These are phyloP conservation scores for Teratosphaeria gauchensis DNA, from an alignment of 2,329 filamentous ascomycete genomes.

Conservation along the genomic window DNA sequence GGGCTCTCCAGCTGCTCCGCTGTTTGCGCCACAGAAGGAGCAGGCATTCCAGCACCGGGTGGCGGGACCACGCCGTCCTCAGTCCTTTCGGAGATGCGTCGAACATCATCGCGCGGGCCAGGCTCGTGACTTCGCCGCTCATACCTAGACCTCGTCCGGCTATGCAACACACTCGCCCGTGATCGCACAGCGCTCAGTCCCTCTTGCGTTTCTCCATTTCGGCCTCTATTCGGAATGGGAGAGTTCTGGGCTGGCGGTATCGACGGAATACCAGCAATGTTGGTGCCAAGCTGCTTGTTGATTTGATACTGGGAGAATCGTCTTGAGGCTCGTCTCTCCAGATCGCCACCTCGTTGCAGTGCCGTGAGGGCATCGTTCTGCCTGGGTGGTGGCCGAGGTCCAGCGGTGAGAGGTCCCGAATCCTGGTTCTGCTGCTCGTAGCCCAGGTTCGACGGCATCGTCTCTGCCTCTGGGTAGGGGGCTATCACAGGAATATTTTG, in stretches of 20 bases:
- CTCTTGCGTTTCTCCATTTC: constrained; percentile 60
- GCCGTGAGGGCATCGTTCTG: constrained; percentile 85
- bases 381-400: constrained; percentile 62
- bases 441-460: constrained; percentile 30
- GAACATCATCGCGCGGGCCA: constrained; percentile 19
- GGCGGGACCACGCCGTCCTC: background rate
- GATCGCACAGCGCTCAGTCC: constrained; percentile 65
- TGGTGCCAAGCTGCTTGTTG: constrained; percentile 78
- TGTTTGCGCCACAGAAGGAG: constrained; percentile 6
- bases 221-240: constrained; percentile 74
- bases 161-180: constrained; percentile 39
- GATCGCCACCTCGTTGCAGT: constrained; percentile 79
- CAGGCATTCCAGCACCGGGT: background rate
- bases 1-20: constrained; percentile 34
- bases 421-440: constrained; percentile 18
- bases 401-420: constrained; percentile 27
- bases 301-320: constrained; percentile 96
- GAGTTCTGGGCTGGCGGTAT: constrained; percentile 69
- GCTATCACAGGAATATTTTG: constrained; percentile 67
- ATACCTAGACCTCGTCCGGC: constrained; percentile 17
- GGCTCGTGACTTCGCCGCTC: constrained; percentile 5
- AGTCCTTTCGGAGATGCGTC: constrained; percentile 54
- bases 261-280: constrained; percentile 73
- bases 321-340: constrained; percentile 84
- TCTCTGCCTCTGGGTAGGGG: constrained; percentile 58